A percentile compares a stretch with the other conserved stretches of the same genome.
These are phyloP conservation scores for Thoreauomyces humboldtii DNA, from an alignment of 192 early-diverging fungal genomes.

Conservation along the genomic window DNA sequence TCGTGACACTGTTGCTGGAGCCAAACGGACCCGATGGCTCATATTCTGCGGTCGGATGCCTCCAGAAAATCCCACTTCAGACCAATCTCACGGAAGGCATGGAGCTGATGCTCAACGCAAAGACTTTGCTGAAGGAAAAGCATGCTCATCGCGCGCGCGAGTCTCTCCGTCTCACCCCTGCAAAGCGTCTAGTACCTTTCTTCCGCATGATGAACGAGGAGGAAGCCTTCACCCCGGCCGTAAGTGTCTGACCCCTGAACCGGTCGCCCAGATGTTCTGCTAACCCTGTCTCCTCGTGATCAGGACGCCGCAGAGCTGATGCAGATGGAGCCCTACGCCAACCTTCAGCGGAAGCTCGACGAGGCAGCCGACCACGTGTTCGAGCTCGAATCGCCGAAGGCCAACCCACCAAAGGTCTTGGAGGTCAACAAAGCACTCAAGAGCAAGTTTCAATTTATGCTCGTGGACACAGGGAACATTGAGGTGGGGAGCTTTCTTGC, in stretches of 20 bases:
- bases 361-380: conserved; percentile 33
- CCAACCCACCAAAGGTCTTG: conserved; percentile 5
- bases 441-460: conserved; percentile 55
- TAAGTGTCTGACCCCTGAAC: conserved; percentile 3
- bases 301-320: conserved; percentile 78
- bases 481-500: conserved; percentile 10
- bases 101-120: conserved; percentile 77
- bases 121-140: conserved; percentile 7
- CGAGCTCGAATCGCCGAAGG: conserved; percentile 22
- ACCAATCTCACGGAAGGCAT: conserved; percentile 72
- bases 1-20: background rate
- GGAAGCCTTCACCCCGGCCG: conserved; percentile 61
- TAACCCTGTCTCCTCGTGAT: background rate
- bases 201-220: conserved; percentile 84
- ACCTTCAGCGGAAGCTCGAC: conserved; percentile 42
- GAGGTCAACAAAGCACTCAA: conserved; percentile 39
- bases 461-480: conserved; percentile 53
- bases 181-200: conserved; percentile 67
- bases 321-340: conserved; percentile 62
- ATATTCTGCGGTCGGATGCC: too few relatives aligned
- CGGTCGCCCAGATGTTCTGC: background rate
- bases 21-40: background rate
- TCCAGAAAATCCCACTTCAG: conserved; percentile 56
- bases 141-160: conserved; percentile 8
- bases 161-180: conserved; percentile 35